Evolutionary conservation across 176 grass and related monocot species (phyloP).

Genomic region (Cocos nucifera): DNA sequence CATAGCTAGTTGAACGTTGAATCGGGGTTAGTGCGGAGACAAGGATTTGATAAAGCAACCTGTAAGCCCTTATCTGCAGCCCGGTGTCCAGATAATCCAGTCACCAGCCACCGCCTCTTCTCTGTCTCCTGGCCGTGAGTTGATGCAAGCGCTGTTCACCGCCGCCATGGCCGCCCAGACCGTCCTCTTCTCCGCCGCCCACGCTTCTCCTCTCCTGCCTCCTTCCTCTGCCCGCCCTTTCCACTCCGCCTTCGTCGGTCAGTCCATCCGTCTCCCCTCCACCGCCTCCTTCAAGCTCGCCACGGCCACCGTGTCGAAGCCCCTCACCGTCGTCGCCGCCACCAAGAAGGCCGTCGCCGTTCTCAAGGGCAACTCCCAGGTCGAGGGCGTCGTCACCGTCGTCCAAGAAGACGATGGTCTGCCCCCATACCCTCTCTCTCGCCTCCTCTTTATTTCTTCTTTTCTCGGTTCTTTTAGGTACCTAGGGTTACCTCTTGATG

Average conservation of each 20-base stretch:
- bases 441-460: too few relatives aligned
- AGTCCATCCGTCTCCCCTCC: constrained; percentile 22
- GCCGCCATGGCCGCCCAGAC: constrained; percentile 62
- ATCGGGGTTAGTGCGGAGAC: too few relatives aligned
- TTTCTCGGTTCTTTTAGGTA: too few relatives aligned
- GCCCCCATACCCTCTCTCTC: not conserved
- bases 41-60: too few relatives aligned
- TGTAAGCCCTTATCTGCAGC: too few relatives aligned
- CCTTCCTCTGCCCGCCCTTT: constrained; percentile 77
- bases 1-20: too few relatives aligned
- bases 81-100: too few relatives aligned
- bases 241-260: constrained; percentile 22
- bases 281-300: constrained; percentile 2
- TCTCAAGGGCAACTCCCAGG: constrained; percentile 75
- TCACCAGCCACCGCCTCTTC: too few relatives aligned
- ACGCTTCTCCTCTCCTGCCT: not conserved
- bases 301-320: constrained; percentile 14
- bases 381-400: constrained; percentile 81
- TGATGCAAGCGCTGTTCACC: too few relatives aligned
- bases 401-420: constrained; percentile 64
- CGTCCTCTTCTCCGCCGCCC: constrained; percentile 25
- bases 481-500: too few relatives aligned
- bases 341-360: constrained; percentile 82
- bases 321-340: constrained; percentile 43
- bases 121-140: too few relatives aligned